A percentile compares a stretch with the other conserved stretches of the same genome.
These are phyloP conservation scores for Brasenia schreberi DNA, from an alignment of 164 flowering plant species.

Conservation along the genomic window DNA sequence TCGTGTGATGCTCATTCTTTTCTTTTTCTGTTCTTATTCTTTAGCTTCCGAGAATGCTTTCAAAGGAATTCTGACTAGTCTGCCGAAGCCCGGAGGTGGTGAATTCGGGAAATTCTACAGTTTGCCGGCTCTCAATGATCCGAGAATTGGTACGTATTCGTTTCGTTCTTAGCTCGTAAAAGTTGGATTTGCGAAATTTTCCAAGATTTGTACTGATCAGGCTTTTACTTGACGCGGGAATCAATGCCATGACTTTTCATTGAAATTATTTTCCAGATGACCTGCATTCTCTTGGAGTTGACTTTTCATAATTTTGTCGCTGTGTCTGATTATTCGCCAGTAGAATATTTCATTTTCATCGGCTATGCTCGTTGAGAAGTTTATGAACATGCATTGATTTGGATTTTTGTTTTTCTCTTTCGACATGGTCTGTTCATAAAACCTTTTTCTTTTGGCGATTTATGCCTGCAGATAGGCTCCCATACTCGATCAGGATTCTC, in stretches of 20 bases:
- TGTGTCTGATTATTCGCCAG: neutral
- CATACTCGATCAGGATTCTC: conserved; percentile 76
- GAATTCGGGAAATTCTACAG: conserved; percentile 86
- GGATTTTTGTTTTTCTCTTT: neutral
- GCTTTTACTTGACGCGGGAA: neutral
- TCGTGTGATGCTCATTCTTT: neutral
- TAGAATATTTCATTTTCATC: neutral
- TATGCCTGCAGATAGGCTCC: conserved; percentile 52
- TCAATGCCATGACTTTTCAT: neutral
- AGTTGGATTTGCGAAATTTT: neutral
- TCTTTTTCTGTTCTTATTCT: conserved; percentile 3
- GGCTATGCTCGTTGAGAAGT: neutral
- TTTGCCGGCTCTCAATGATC: conserved; percentile 75
- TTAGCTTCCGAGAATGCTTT: conserved; percentile 70
- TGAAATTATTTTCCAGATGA: neutral
- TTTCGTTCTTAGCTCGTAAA: neutral
- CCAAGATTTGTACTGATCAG: neutral
- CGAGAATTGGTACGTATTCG: conserved; percentile 53
- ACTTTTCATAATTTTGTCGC: neutral
- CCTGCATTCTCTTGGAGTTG: neutral
- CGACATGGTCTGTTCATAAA: neutral
- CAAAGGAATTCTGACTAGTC: conserved; percentile 58
- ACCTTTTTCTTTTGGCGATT: neutral
- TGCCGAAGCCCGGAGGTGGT: conserved; percentile 86
- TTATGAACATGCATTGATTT: neutral